phyloP scores from a whole-genome alignment of 108 stramenopile species.

The Nitzschia sp. region DNA sequence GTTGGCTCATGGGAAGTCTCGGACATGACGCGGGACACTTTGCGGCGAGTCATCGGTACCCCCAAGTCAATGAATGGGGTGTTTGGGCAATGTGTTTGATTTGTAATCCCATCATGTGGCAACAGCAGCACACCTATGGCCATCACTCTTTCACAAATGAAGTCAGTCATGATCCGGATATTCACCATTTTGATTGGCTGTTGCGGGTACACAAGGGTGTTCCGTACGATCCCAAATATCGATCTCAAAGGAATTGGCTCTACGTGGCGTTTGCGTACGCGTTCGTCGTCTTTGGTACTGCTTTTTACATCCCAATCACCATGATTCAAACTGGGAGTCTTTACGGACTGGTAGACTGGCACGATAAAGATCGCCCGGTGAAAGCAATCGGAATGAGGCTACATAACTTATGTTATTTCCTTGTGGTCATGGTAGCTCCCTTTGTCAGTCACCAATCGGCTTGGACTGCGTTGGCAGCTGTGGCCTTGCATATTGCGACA shows the following conservation, averaged over 20 bases:
- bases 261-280: slow-evolving; percentile 53
- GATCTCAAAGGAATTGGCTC: slow-evolving; percentile 27
- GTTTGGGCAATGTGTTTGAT: slow-evolving; percentile 59
- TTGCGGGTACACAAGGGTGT: slow-evolving; percentile 46
- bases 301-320: slow-evolving; percentile 52
- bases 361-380: slow-evolving; percentile 32
- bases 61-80: slow-evolving; percentile 40
- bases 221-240: slow-evolving; percentile 17
- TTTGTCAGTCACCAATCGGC: slow-evolving; percentile 30
- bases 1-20: slow-evolving; percentile 65
- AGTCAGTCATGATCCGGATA: slow-evolving; percentile 63
- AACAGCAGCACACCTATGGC: slow-evolving; percentile 74
- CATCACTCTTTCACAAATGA: slow-evolving; percentile 72
- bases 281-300: slow-evolving; percentile 54
- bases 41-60: slow-evolving; percentile 32
- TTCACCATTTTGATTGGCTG: slow-evolving; percentile 57
- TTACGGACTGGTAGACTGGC: slow-evolving; percentile 47
- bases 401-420: slow-evolving; percentile 41
- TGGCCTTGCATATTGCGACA: slow-evolving; percentile 38
- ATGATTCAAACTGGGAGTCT: slow-evolving; percentile 35
- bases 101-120: slow-evolving; percentile 72
- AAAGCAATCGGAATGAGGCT: slow-evolving; percentile 23
- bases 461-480: slow-evolving; percentile 19
- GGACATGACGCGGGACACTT: slow-evolving; percentile 77
- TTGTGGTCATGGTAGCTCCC: slow-evolving; percentile 41